A percentile compares a stretch with the other conserved stretches of the same genome.
phyloP scores from a whole-genome alignment of 176 grass and related monocot genomes.

The Aechmea fasciata region DNA sequence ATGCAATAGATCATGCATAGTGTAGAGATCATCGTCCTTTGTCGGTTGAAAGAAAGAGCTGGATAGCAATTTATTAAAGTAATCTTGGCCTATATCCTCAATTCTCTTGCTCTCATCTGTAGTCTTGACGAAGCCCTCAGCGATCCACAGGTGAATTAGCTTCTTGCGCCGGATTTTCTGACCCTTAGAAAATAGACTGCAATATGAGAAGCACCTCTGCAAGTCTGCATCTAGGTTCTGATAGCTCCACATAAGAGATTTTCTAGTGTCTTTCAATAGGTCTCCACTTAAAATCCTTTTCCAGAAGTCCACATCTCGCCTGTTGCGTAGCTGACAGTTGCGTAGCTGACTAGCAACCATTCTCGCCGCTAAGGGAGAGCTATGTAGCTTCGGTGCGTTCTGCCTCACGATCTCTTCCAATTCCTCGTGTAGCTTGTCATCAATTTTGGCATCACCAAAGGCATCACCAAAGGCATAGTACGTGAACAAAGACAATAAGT shows the following conservation, averaged over 20 bases:
- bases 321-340: slow-evolving; percentile 10
- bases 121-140: slow-evolving; percentile 8
- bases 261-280: slow-evolving; percentile 7
- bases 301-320: not conserved
- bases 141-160: slow-evolving; percentile 9
- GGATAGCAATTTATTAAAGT: slow-evolving; percentile 6
- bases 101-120: not conserved
- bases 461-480: too few relatives aligned
- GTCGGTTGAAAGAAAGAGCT: slow-evolving; percentile 1
- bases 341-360: slow-evolving; percentile 10
- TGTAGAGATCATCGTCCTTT: not conserved
- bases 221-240: not conserved
- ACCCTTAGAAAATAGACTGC: slow-evolving; percentile 8
- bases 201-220: slow-evolving; percentile 7
- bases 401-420: too few relatives aligned
- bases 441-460: too few relatives aligned
- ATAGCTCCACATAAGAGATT: slow-evolving; percentile 8
- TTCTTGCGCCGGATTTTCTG: not conserved
- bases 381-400: too few relatives aligned
- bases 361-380: slow-evolving; percentile 8
- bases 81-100: slow-evolving; percentile 2
- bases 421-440: too few relatives aligned
- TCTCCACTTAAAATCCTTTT: not conserved
- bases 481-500: too few relatives aligned
- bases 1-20: too few relatives aligned